phyloP scores from a whole-genome alignment of 1,139 yeast genomes.

The Magnusiomyces fungicola region DNA sequence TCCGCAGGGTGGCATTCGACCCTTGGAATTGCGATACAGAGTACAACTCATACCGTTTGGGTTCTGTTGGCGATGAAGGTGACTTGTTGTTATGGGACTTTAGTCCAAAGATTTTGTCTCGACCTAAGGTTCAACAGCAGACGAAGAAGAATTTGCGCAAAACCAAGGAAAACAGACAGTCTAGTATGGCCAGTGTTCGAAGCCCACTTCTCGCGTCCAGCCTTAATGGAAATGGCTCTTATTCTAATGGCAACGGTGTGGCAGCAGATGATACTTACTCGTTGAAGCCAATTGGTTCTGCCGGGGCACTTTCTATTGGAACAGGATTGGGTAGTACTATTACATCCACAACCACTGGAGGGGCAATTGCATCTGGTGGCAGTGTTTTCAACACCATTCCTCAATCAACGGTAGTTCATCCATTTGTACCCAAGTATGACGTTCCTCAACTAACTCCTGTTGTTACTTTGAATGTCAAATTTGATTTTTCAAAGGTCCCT shows the following conservation, averaged over 20 bases:
- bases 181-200: background rate
- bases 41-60: conserved; percentile 43
- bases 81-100: conserved; percentile 66
- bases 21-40: conserved; percentile 29
- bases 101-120: conserved; percentile 47
- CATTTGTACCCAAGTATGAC: conserved; percentile 7
- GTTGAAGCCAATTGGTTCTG: background rate
- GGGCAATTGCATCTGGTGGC: background rate
- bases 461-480: conserved; percentile 6
- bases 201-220: background rate
- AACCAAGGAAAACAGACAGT: background rate
- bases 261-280: background rate
- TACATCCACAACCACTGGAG: background rate
- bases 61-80: conserved; percentile 69
- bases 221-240: too few species aligned
- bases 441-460: conserved; percentile 15
- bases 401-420: conserved; percentile 8
- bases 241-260: background rate
- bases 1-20: conserved; percentile 45
- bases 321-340: background rate
- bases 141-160: background rate
- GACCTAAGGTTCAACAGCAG: conserved; percentile 4
- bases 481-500: conserved; percentile 3
- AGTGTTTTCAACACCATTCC: conserved; percentile 2
- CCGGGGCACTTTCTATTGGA: background rate